Evolutionary conservation across 192 early-diverging fungal genomes (phyloP).

Genomic region (Chytriomyces sp.): DNA sequence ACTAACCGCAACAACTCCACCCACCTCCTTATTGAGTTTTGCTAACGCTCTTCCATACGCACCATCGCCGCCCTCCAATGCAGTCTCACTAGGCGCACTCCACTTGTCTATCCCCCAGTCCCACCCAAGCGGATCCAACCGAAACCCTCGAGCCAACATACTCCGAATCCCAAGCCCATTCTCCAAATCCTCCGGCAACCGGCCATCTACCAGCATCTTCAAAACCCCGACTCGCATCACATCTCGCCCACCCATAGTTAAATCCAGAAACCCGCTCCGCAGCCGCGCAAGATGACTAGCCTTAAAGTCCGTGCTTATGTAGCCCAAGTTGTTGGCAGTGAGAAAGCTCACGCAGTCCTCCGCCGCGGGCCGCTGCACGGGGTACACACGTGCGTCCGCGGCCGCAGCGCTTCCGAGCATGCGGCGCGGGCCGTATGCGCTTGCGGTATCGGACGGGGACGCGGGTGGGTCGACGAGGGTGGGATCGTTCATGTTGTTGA

Average conservation of each 20-base stretch:
- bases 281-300: conserved; percentile 53
- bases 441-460: conserved; percentile 40
- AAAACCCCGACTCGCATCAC: not conserved
- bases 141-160: not conserved
- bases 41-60: not conserved
- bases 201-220: not conserved
- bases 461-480: conserved; percentile 7
- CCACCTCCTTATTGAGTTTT: not conserved
- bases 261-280: conserved; percentile 49
- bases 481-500: too few species aligned
- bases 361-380: conserved; percentile 52
- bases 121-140: not conserved
- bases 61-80: not conserved
- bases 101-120: not conserved
- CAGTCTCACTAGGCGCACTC: too few species aligned
- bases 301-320: conserved; percentile 58
- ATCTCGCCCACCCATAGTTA: not conserved
- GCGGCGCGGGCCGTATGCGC: conserved; percentile 1
- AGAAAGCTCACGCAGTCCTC: conserved; percentile 39
- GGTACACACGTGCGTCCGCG: conserved; percentile 40
- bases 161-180: too few species aligned
- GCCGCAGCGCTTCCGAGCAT: not conserved
- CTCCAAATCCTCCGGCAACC: not conserved
- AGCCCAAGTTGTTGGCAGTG: conserved; percentile 60
- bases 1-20: conserved; percentile 3